Percentiles rank a stretch among this genome's conserved stretches.
Conservation (phyloP, 2,329 filamentous ascomycete genomes). For the Diaporthe ilicicola region DNA sequence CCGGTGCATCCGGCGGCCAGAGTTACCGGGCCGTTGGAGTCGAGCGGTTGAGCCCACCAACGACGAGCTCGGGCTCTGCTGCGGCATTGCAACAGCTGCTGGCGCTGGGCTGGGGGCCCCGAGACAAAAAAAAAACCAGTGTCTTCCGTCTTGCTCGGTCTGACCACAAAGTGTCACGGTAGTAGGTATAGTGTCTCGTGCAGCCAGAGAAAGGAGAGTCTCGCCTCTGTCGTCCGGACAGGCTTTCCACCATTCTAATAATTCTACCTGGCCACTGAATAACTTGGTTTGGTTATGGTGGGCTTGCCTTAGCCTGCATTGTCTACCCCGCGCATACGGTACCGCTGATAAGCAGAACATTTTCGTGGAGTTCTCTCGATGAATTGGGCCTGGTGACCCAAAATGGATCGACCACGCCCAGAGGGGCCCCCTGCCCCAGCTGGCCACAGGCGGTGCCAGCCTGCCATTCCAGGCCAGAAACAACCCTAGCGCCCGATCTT, state of each 20-base stretch:
- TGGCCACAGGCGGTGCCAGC: slow-evolving; percentile 8
- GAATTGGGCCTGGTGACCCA: neutral
- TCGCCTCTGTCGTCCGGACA: neutral
- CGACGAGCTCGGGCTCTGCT: neutral
- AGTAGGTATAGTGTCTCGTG: neutral
- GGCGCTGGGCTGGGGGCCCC: neutral
- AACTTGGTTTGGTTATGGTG: no score
- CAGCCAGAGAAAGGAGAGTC: no score
- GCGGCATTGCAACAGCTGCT: neutral
- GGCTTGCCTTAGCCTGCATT: no score
- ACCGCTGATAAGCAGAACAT: neutral
- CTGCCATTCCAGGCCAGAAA: neutral
- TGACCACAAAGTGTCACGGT: neutral
- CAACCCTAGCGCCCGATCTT: slow-evolving; percentile 1
- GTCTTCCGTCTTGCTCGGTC: neutral
- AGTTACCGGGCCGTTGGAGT: neutral
- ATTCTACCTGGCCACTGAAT: no score
- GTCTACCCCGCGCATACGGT: no score
- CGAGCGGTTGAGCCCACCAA: neutral
- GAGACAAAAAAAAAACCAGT: neutral
- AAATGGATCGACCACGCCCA: neutral
- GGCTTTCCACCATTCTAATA: neutral
- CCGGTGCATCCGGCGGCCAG: neutral
- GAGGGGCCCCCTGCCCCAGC: neutral
- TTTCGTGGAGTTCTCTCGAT: neutral